Base-by-base conservation (phyloP, 1,284 basidiomycete genomes). In the Austroboletus niveus region DNA sequence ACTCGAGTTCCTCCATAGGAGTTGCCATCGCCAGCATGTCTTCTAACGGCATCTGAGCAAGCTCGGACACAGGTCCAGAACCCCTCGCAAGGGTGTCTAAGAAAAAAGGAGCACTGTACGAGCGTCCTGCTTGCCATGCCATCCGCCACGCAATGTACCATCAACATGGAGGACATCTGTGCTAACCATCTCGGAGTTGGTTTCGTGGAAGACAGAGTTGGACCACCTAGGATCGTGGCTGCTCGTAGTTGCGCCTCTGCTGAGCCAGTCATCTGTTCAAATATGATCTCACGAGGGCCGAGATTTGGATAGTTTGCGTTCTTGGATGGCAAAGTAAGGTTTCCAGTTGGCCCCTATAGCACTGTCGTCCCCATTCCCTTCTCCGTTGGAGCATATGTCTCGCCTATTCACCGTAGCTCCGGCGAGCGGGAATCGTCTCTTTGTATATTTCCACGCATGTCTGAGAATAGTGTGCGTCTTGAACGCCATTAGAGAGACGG, bases 311-410 rank as follows among this genome's bases (percentile, higher is more conserved):
- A 67, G 53, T 10, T 55, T 40, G 1, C 42, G 45, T 48, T 67
- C 66, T 4, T 42, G 52, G 8, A 68, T 42, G 9, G 56, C 36
- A 41, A 66, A 66, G 11, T 48, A 41, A 7, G 17, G 8, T 2
- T 50, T 32, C 2, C 30, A 55, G 5, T 22, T 2, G 6, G 42
- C 32, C 8, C 31, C 44, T 40, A 34, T 34, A 6, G 5, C 30
- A 2, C 24, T 29, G 12, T 17, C 38, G 7, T 60, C 61, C 2
- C 82, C 82, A 0, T 79, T 80, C 78, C 78, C 10, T 62, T 42
- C 27, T 3, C 6, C 5, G 3, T n/a, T 14, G 11, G 32, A 20
- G 8, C 29, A 22, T 72, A 17, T 12, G 22, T 7, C 3, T 27
- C 11, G 5, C 7, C 12, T 3, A 5, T 6, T 7, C 34, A 61